Evolutionary conservation across 73 alveolate genomes (phyloP).

Genomic region (Tetrahymena malaccensis): DNA sequence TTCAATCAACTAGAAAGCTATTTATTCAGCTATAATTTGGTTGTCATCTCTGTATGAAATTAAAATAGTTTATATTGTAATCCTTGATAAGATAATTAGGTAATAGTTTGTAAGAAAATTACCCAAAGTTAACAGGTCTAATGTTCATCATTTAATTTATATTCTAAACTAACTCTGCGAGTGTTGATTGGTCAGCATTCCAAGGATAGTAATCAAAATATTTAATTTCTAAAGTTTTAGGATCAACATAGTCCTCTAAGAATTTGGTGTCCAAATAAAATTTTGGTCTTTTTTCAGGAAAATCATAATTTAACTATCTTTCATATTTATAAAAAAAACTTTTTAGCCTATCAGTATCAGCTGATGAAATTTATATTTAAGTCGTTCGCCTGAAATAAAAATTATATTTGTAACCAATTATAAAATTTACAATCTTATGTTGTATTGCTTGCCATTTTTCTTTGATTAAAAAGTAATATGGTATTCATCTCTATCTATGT

Average conservation of each 20-base stretch:
- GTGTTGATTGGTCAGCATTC: not conserved
- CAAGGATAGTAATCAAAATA: not conserved
- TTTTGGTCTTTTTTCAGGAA: not conserved
- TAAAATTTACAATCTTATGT: not conserved
- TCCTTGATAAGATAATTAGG: not conserved
- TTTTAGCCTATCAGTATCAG: not conserved
- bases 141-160: not conserved
- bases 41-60: not conserved
- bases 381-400: no score
- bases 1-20: not conserved
- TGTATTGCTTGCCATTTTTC: not conserved
- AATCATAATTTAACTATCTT: not conserved
- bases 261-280: not conserved
- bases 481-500: not conserved
- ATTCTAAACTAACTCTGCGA: not conserved
- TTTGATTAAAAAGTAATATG: not conserved
- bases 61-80: not conserved
- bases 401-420: no score
- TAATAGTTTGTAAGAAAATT: not conserved
- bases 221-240: not conserved
- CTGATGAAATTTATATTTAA: not conserved
- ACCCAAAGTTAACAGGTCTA: not conserved
- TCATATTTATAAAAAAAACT: not conserved
- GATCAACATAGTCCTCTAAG: not conserved
- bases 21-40: not conserved